These are phyloP conservation scores for Penicillium sp. DNA, from an alignment of 2,329 filamentous ascomycete species.

Conservation along the genomic window DNA sequence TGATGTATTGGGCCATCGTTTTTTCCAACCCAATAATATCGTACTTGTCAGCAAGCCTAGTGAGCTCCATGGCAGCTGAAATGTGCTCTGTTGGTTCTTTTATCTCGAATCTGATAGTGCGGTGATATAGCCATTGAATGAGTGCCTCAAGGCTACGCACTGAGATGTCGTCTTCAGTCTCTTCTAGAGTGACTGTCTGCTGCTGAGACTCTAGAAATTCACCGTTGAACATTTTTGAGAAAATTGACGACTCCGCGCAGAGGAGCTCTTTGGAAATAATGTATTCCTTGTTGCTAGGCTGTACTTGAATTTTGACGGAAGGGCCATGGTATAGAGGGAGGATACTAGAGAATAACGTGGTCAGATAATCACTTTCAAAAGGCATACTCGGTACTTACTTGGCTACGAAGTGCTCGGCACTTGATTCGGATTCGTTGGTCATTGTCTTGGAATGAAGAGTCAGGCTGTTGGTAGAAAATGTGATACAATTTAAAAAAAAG, in stretches of 20 bases:
- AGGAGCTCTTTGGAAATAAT: constrained; percentile 10
- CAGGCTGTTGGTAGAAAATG: no score
- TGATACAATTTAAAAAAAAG: no score
- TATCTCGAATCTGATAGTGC: constrained; percentile 2
- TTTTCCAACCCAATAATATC: not conserved
- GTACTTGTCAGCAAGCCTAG: constrained; percentile 14
- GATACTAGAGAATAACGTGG: constrained; percentile 1
- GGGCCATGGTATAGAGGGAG: constrained; percentile 14
- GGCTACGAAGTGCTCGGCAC: not conserved
- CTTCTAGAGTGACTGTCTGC: constrained; percentile 10
- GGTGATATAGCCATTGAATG: constrained; percentile 17
- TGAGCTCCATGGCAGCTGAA: constrained; percentile 13
- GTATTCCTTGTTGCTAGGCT: constrained; percentile 5
- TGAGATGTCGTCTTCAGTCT: constrained; percentile 9
- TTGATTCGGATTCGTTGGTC: not conserved
- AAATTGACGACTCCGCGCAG: constrained; percentile 8
- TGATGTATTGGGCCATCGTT: constrained; percentile 6
- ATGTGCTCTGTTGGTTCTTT: constrained; percentile 3
- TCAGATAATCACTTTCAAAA: not conserved
- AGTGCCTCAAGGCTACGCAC: constrained; percentile 12
- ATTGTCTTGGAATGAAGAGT: not conserved
- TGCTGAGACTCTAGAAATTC: constrained; percentile 9
- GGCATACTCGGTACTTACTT: not conserved
- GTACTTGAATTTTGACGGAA: constrained; percentile 9
- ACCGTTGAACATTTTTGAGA: constrained; percentile 17